phyloP scores from a whole-genome alignment of 225 moss, liverwort and hornwort genomes.

The Ulota crispa region DNA sequence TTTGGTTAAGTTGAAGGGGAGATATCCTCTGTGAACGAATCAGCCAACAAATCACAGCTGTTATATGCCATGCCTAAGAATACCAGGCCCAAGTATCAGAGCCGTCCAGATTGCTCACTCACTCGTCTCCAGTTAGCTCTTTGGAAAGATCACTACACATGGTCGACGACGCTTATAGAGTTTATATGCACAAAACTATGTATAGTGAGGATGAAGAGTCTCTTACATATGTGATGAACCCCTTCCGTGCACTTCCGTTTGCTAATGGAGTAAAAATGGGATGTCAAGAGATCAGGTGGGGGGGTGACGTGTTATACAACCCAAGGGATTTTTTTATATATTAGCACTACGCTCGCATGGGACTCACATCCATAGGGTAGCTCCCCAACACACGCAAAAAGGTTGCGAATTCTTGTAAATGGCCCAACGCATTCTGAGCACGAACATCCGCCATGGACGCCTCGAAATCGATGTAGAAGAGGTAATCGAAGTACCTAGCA shows the following conservation, averaged over 20 bases:
- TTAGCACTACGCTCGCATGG: conserved; percentile 43
- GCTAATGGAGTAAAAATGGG: not conserved
- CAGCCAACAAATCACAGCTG: conserved; percentile 17
- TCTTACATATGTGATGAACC: not conserved
- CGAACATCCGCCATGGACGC: conserved; percentile 97
- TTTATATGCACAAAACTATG: conserved; percentile 23
- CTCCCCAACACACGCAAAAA: conserved; percentile 94
- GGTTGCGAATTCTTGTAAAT: conserved; percentile 92
- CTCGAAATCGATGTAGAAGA: conserved; percentile 97
- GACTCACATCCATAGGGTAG: conserved; percentile 89
- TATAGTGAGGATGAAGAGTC: not conserved
- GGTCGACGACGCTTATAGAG: conserved; percentile 18
- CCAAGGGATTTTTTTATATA: not conserved
- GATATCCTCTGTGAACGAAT: conserved; percentile 5
- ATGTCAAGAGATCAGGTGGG: not conserved
- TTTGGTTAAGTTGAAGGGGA: conserved; percentile 18
- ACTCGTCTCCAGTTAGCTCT: not conserved
- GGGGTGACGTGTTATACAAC: conserved; percentile 15
- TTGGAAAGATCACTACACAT: conserved; percentile 22
- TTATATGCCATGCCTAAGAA: conserved; percentile 10
- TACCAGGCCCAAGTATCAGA: not conserved
- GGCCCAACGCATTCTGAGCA: conserved; percentile 83
- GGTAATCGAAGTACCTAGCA: conserved; percentile 74
- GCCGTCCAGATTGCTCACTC: not conserved
- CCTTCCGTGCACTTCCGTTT: not conserved